A percentile compares a stretch with the other conserved stretches of the same genome.
These are phyloP conservation scores for Hypoxylon sp. DNA, from an alignment of 2,329 filamentous ascomycete species.

Conservation along the genomic window DNA sequence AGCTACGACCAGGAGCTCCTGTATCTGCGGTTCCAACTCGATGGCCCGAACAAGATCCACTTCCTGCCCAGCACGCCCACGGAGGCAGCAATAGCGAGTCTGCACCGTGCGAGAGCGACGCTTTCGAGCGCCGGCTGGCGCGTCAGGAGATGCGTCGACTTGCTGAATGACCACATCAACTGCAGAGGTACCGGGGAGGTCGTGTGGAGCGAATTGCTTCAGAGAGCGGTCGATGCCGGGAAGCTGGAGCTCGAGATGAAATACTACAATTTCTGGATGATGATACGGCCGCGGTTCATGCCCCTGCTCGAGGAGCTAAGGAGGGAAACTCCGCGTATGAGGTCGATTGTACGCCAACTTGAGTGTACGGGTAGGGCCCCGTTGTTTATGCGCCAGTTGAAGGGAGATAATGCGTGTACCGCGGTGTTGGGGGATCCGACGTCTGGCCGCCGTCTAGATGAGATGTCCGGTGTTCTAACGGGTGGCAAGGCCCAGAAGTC, in stretches of 20 bases:
- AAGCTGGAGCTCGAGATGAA: conserved; percentile 1
- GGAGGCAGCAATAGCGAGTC: neutral
- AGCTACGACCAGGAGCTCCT: conserved; percentile 28
- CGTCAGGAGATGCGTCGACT: conserved; percentile 14
- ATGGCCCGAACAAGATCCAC: conserved; percentile 10
- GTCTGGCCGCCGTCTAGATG: neutral
- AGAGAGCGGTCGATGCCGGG: neutral
- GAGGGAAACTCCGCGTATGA: conserved; percentile 21
- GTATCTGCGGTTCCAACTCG: conserved; percentile 24
- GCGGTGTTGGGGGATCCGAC: neutral
- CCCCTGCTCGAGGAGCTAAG: conserved; percentile 4
- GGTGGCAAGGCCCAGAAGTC: neutral
- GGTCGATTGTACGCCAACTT: conserved; percentile 9
- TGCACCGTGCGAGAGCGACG: conserved; percentile 3
- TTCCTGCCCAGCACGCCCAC: neutral
- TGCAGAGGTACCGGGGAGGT: neutral
- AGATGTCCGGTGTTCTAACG: conserved; percentile 26
- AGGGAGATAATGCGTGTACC: neutral
- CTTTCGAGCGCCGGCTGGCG: conserved; percentile 14
- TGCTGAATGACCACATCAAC: neutral
- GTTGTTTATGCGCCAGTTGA: conserved; percentile 6
- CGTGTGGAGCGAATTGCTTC: neutral
- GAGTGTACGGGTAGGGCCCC: neutral
- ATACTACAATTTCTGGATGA: conserved; percentile 9
- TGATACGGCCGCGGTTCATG: neutral